Base-by-base conservation (phyloP, 371 early-diverging fungal species). In the Lichtheimia ramosa region DNA sequence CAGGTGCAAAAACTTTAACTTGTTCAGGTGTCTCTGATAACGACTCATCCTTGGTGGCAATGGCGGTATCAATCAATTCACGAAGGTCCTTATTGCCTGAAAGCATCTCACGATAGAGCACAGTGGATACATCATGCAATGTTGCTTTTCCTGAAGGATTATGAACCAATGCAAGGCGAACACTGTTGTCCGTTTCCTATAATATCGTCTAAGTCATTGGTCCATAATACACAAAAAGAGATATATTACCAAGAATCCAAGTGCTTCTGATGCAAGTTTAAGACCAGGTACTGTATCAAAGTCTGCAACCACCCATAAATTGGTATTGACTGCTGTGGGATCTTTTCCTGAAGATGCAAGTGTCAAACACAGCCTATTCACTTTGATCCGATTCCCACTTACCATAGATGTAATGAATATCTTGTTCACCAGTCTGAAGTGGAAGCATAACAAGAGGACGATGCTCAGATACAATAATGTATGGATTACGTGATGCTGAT, bases 381-480 rank as follows among this genome's bases (percentile, higher is more conserved):
- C 6, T n/a, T 34, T 4, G 34, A 34, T 34, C 6, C 1, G 15
- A 51, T 21, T 23, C 3, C 18, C 21, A 28, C 50, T 21, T 24
- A 52, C 59, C 59, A 21, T 46, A 46, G 20, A 58, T 28, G 18
- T 48, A 8, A 40, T 48, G 48, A 1, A 28, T 14, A n/a, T 18
- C 41, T 7, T 25, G 34, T 8, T 49, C 10, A 34, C n/a, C 28
- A 14, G 63, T 59, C 16, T 64, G 40, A 23, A 73, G 53, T 7
- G 61, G 42, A 14, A 65, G 43, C 18, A 78, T 63, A 7, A 74
- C 77, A 54, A 89, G 59, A 12, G 88, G 88, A 1, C 79, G 63
- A 10, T 72, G 68, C 18, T 87, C 88, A 0, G 83, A 80, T 14
- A 68, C 74, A 56, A 81, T 83, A 41, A 95, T 77, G 42, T 83